Evolutionary conservation across 495 filamentous ascomycete genomes (phyloP).

Genomic region (Apiosordaria backusii): DNA sequence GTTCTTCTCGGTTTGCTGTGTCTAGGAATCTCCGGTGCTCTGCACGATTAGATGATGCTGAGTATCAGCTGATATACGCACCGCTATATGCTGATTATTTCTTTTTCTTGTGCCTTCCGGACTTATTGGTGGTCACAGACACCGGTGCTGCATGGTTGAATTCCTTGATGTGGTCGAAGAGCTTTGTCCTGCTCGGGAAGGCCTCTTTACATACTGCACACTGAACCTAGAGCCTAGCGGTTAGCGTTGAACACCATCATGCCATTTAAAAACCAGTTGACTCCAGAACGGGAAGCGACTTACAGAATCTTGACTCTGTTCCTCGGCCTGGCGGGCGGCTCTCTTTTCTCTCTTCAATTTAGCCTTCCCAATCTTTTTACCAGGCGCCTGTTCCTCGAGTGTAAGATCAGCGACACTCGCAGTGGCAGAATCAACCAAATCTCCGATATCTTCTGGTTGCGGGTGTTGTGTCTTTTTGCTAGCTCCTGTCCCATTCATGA

Average conservation of each 20-base stretch:
- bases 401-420: conserved; percentile 19
- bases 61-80: background rate
- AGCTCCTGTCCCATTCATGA: conserved; percentile 17
- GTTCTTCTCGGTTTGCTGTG: background rate
- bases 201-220: conserved; percentile 61
- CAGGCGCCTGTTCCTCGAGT: conserved; percentile 18
- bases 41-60: background rate
- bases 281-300: conserved; percentile 14
- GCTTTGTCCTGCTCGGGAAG: conserved; percentile 67
- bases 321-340: conserved; percentile 55
- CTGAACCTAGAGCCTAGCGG: conserved; percentile 34
- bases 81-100: conserved; percentile 9
- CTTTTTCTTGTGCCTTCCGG: conserved; percentile 26
- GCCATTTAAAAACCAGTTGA: background rate
- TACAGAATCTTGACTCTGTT: conserved; percentile 37
- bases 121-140: conserved; percentile 14
- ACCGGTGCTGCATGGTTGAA: conserved; percentile 28
- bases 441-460: background rate
- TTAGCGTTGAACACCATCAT: background rate
- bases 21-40: background rate
- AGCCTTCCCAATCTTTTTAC: conserved; percentile 72
- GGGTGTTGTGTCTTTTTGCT: background rate
- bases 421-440: conserved; percentile 11
- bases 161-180: conserved; percentile 74
- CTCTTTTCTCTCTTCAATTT: conserved; percentile 84